Conservation (phyloP, 331 rosid genomes). For the Dryas integrifolia region DNA sequence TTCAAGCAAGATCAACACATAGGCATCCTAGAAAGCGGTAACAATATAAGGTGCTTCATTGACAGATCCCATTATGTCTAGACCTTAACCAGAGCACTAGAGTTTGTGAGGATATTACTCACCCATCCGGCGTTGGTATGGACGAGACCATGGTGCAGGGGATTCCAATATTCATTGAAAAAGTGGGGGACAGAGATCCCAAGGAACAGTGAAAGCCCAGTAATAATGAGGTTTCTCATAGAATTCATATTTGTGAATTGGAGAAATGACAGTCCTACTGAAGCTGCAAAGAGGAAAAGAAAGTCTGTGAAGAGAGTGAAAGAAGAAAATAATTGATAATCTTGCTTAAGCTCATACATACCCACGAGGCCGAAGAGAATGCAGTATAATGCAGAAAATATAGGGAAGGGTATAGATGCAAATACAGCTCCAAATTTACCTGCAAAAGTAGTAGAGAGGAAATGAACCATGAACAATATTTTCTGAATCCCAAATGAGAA, state of each 20-base stretch:
- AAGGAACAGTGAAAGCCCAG: slow-evolving; percentile 79
- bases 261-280: slow-evolving; percentile 89
- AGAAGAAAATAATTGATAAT: not conserved
- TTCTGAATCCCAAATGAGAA: not conserved
- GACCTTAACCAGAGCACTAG: not conserved
- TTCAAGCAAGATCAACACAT: too few relatives aligned
- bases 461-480: slow-evolving; percentile 8
- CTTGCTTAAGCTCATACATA: slow-evolving; percentile 35
- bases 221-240: slow-evolving; percentile 87
- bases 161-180: slow-evolving; percentile 63
- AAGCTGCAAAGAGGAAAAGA: slow-evolving; percentile 51
- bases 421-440: slow-evolving; percentile 97
- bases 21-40: too few relatives aligned
- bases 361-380: slow-evolving; percentile 88
- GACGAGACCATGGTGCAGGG: slow-evolving; percentile 65
- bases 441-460: slow-evolving; percentile 30
- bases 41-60: not conserved
- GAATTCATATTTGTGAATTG: slow-evolving; percentile 95
- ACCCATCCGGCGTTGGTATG: slow-evolving; percentile 91
- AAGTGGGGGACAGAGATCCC: slow-evolving; percentile 88
- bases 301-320: slow-evolving; percentile 10
- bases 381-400: slow-evolving; percentile 82
- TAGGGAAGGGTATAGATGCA: slow-evolving; percentile 91
- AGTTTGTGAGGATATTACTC: slow-evolving; percentile 24
- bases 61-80: not conserved